These are phyloP conservation scores for Leptographium lundbergii DNA, from an alignment of 2,329 filamentous ascomycete genomes.

Conservation along the genomic window DNA sequence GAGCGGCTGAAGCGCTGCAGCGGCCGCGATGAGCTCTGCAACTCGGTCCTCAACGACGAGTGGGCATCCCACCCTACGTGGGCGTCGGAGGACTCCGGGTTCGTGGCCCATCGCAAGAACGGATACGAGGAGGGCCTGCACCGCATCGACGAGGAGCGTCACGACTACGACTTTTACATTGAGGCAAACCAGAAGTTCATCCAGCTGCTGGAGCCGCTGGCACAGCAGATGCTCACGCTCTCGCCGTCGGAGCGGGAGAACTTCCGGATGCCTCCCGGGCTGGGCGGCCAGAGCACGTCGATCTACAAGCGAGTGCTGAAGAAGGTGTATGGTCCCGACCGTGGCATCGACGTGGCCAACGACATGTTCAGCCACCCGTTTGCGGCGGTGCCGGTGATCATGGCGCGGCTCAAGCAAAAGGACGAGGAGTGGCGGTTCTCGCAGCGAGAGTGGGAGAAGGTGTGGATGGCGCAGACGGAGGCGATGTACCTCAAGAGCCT, in stretches of 20 bases:
- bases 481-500: slow-evolving; percentile 92
- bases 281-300: slow-evolving; percentile 87
- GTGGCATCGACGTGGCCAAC: slow-evolving; percentile 71
- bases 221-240: slow-evolving; percentile 78
- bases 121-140: slow-evolving; percentile 88
- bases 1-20: slow-evolving; percentile 87
- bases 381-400: slow-evolving; percentile 74
- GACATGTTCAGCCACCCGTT: slow-evolving; percentile 78
- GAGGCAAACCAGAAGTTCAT: slow-evolving; percentile 92
- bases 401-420: slow-evolving; percentile 87
- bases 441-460: slow-evolving; percentile 93
- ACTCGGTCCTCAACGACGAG: slow-evolving; percentile 86
- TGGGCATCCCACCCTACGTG: slow-evolving; percentile 98
- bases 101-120: slow-evolving; percentile 96
- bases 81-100: slow-evolving; percentile 96
- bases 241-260: slow-evolving; percentile 54
- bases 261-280: slow-evolving; percentile 69
- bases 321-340: slow-evolving; percentile 85
- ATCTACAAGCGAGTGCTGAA: slow-evolving; percentile 96
- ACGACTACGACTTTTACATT: slow-evolving; percentile 98
- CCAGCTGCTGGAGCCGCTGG: slow-evolving; percentile 87
- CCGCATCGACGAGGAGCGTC: slow-evolving; percentile 91
- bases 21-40: slow-evolving; percentile 88
- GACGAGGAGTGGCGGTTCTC: slow-evolving; percentile 96
- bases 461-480: slow-evolving; percentile 93